A percentile compares a stretch with the other conserved stretches of the same genome.
Evolutionary conservation across 2,329 filamentous ascomycete species (phyloP).

Genomic region (Ascomycota sp.): DNA sequence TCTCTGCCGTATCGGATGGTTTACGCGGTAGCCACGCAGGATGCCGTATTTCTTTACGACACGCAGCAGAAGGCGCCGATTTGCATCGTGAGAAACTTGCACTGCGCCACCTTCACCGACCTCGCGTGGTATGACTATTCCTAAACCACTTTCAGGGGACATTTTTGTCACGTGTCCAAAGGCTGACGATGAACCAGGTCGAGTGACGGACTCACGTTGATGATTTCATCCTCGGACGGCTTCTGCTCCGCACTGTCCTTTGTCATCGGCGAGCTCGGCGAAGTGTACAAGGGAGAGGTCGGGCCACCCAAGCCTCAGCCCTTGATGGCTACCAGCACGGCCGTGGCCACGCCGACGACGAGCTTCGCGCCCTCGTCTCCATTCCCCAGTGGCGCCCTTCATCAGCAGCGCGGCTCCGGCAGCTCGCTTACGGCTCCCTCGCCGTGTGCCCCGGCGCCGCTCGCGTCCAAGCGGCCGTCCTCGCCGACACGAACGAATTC

Average conservation of each 20-base stretch:
- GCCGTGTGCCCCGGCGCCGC: conserved; percentile 31
- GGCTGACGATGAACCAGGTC: conserved; percentile 16
- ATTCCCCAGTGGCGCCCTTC: conserved; percentile 24
- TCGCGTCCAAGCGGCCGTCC: conserved; percentile 44
- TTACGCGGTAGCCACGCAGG: conserved; percentile 92
- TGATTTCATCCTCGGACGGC: conserved; percentile 95
- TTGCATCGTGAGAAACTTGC: conserved; percentile 87
- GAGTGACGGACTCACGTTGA: conserved; percentile 34
- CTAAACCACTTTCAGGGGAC: neutral
- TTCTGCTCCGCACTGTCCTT: conserved; percentile 92
- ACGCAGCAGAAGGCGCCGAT: conserved; percentile 90
- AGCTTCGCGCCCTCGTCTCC: conserved; percentile 41
- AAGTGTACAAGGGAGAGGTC: conserved; percentile 53
- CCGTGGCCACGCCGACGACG: conserved; percentile 49
- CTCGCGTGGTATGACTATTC: conserved; percentile 55
- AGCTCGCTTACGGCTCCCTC: conserved; percentile 38
- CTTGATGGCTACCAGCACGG: conserved; percentile 31
- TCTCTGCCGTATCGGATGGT: conserved; percentile 80
- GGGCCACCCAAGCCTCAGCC: conserved; percentile 26
- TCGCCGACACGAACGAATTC: conserved; percentile 78
- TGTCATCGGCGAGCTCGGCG: conserved; percentile 61
- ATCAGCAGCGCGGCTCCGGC: conserved; percentile 36
- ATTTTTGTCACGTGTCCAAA: neutral
- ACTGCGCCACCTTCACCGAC: conserved; percentile 95
- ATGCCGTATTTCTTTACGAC: conserved; percentile 86